Evolutionary conservation across 139 green algal genomes (phyloP).

Genomic region (Chlorella sp.): DNA sequence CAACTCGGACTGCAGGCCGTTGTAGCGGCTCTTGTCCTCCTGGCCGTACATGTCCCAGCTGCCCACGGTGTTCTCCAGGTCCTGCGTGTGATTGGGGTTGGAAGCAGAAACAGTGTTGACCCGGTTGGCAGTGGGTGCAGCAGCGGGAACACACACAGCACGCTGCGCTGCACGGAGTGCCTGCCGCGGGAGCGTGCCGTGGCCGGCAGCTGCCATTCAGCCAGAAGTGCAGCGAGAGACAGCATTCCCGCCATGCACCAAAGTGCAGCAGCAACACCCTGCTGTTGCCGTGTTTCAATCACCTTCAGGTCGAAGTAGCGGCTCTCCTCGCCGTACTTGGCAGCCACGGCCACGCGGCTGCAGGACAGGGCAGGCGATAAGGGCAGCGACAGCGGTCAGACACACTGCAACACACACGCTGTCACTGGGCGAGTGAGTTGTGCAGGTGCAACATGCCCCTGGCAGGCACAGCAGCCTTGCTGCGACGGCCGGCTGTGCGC

Average conservation of each 20-base stretch:
- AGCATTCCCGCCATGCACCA: too few species aligned
- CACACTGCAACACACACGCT: too few species aligned
- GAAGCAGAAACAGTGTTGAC: not conserved
- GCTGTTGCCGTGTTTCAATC: too few species aligned
- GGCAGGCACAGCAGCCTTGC: too few species aligned
- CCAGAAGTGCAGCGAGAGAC: too few species aligned
- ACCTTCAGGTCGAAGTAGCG: slow-evolving; percentile 92
- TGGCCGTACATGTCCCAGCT: slow-evolving; percentile 95
- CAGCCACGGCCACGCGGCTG: slow-evolving; percentile 66
- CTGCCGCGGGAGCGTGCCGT: too few species aligned
- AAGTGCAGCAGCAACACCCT: too few species aligned
- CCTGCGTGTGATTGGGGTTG: slow-evolving; percentile 49
- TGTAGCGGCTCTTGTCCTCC: slow-evolving; percentile 88
- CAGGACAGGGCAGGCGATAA: not conserved
- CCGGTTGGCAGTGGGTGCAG: not conserved
- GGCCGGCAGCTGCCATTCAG: too few species aligned
- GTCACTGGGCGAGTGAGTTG: too few species aligned
- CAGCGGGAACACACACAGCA: not conserved
- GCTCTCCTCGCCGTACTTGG: slow-evolving; percentile 90
- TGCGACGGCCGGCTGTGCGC: too few species aligned
- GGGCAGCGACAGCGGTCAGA: not conserved
- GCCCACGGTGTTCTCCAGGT: slow-evolving; percentile 94
- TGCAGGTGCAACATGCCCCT: too few species aligned
- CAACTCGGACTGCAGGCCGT: slow-evolving; percentile 83
- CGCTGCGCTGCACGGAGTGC: too few species aligned